Evolutionary conservation across 345 rosid genomes (phyloP).

Genomic region (Rhodamnia rubescens): DNA sequence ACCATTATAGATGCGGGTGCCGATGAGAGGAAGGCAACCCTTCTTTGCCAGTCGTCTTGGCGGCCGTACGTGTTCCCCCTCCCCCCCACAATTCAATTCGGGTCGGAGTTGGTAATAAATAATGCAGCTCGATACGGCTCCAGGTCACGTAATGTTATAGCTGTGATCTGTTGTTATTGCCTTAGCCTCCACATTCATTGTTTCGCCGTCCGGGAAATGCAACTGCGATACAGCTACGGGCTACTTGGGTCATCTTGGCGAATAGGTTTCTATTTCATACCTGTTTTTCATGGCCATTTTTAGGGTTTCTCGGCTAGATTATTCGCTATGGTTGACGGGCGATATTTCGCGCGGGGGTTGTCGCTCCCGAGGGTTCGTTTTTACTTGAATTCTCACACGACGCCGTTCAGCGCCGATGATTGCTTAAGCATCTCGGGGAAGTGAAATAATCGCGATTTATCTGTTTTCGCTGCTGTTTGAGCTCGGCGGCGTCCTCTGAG

Average conservation of each 20-base stretch:
- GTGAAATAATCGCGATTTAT: background rate
- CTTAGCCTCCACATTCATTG: background rate
- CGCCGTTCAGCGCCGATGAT: background rate
- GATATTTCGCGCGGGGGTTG: background rate
- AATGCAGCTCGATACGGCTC: background rate
- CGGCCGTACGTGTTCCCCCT: background rate
- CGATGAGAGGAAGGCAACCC: too few relatives aligned
- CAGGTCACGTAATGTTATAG: background rate
- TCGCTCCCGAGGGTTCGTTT: background rate
- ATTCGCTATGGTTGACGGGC: background rate
- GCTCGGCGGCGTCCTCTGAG: background rate
- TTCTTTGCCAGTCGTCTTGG: background rate
- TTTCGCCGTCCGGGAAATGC: background rate
- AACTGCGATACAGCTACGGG: background rate
- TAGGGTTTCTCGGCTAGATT: background rate
- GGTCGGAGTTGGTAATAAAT: background rate
- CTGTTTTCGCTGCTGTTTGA: background rate
- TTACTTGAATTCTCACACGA: background rate
- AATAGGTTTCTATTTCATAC: background rate
- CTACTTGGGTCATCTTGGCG: background rate
- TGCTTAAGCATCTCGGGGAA: background rate
- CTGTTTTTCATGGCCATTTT: background rate
- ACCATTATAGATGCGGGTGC: background rate
- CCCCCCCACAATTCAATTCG: background rate
- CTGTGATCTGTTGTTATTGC: background rate